Evolutionary conservation across 176 grass and related monocot species (phyloP), one percentile per base, ranked within the genome.

Genomic region (Phyllostachys edulis): DNA sequence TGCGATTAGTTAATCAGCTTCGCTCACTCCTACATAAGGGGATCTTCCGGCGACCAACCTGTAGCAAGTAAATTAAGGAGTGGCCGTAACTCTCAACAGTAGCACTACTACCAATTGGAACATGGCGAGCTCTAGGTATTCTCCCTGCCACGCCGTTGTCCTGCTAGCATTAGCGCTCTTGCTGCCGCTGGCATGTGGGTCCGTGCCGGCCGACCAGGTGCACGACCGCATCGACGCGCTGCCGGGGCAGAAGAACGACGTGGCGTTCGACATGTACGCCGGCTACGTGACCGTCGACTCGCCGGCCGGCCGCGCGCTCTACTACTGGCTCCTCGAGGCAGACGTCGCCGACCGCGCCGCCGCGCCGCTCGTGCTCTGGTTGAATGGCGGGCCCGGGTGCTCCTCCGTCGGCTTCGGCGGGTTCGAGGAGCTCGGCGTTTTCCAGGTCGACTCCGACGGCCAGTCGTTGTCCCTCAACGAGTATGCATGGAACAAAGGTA

Each of bases 401-500:
- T 94, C 89, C 1, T 94, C 92, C 1, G 40, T 92, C 13, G 92
- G 77, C 0, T 90, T 77, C 15, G 92, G 90, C 20, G 87, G 47
- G 47, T 1, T 50, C 0, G 92, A 89, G 82, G 95, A 97, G 86
- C 83, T 94, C 27, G 95, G 92, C 41, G 83, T 90, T 2, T 97
- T 97, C 71, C 90, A 84, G 6, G 27, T 69, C 92, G 4, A 50
- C 47, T 3, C 47, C 47, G 84, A 89, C 26, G 95, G 92, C 69
- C 78, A 82, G 9, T 85, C 74, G 1, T 88, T 97, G 3, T 91
- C 80, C 83, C 46, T 90, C 49, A 97, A 97, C 83, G 36, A 88
- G 10, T 47, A 84, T 36, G 77, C 90, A 0, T 97, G 94, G 94
- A 97, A 97, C 84, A 91, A 21, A 66, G 90, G 90, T 97, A 17